Base-by-base conservation (phyloP, 768 basidiomycete species). In the Cyclocybe aegerita region DNA sequence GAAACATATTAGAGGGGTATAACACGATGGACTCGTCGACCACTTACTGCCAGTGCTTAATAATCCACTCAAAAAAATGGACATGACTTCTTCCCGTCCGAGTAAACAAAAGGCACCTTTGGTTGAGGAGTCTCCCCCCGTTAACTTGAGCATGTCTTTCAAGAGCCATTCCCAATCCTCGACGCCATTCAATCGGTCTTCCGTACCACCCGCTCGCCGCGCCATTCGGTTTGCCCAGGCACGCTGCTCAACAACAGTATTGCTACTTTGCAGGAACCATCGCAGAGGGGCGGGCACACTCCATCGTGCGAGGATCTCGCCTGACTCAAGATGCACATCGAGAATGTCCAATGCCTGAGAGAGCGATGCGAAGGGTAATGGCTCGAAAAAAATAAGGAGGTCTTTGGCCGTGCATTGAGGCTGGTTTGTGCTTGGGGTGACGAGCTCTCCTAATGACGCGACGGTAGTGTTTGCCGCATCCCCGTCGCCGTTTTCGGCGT, bases 321-420 rank as follows among this genome's bases (percentile, higher is more conserved):
- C 95, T 0, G 90, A 89, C 62, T 97, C 92, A 9, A 99, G 79
- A 66, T 98, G 96, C 1, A 96, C 82, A 67, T 98, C 96, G 45
- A 98, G 78, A 44, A 93, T 83, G 64, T 99, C 96, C 36, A 99
- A 80, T 5, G 86, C 84, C 46, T 82, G 80, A 0, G 94, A 95
- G 7, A 98, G 74, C 1, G 89, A 82, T 2, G 81, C 68, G 14
- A 86, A 68, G 0, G 88, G 83, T 4, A 98, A 75, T 1, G 90
- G 88, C 49, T 81, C 77, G 74, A 97, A 94, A 72, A 94, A 95
- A 2, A 86, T 57, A 51, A 89, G 73, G 6, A 98, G 73, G 53
- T 94, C 90, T 7, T 78, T 71, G 3, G 95, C 73, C 9, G 81
- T 81, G 61, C 72, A 81, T 36, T 65, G 69, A 10, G 79, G 70